phyloP scores from a whole-genome alignment of 179 eudicot genomes.

The Silene coronaria region DNA sequence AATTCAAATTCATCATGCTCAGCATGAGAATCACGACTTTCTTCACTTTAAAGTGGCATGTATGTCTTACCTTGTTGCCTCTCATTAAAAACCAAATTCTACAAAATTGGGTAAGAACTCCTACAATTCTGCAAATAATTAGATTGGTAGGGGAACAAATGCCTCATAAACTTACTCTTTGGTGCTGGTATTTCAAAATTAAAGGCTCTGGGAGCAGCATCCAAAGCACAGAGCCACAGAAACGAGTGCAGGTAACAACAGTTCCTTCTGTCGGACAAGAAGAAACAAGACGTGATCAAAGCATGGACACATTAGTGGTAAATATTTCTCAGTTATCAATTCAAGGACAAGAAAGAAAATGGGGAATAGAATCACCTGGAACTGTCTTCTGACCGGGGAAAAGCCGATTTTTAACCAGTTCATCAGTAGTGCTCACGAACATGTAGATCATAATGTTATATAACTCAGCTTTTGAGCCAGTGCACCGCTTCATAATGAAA shows the following conservation, averaged over 20 bases:
- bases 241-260: constrained; percentile 50
- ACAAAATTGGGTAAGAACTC: neutral
- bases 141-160: neutral
- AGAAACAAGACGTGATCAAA: neutral
- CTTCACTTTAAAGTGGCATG: constrained; percentile 36
- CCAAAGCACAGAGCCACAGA: constrained; percentile 55
- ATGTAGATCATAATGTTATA: constrained; percentile 60
- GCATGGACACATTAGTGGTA: constrained; percentile 4
- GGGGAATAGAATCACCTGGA: constrained; percentile 41
- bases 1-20: constrained; percentile 64
- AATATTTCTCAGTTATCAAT: neutral
- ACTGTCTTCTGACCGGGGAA: constrained; percentile 58
- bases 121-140: neutral
- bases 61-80: constrained; percentile 60
- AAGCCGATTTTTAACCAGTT: constrained; percentile 60
- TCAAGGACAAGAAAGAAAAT: neutral
- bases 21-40: constrained; percentile 44
- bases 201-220: constrained; percentile 76
- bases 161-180: constrained; percentile 37
- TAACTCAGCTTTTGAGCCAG: constrained; percentile 39
- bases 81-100: constrained; percentile 29
- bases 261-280: constrained; percentile 37
- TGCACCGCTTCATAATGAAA: constrained; percentile 69
- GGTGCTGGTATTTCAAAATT: constrained; percentile 60
- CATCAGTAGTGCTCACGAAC: constrained; percentile 73